Evolutionary conservation across 2,329 filamentous ascomycete genomes (phyloP), one percentile per base, ranked within the genome.

Genomic region (Cucurbitaria berberidis): DNA sequence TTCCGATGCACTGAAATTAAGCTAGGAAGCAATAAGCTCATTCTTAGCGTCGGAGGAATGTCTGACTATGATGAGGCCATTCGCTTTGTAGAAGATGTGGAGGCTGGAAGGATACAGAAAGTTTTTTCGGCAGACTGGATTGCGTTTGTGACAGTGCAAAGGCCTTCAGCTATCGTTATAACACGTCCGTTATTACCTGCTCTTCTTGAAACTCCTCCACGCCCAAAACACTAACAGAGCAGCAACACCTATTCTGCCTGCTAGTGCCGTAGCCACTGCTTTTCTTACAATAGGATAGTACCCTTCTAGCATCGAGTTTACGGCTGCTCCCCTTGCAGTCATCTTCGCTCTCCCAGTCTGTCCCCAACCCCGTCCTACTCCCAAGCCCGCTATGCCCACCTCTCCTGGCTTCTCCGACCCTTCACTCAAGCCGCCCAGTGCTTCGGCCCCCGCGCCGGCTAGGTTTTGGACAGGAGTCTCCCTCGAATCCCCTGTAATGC

Each of bases 211-310:
- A 39, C 59, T 71, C 19, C 32, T 67, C 64, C 63, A 70, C 1
- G 61, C 30, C 39, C 57, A 60, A 8, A 60, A 63, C 5, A 60
- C 59, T 15, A 67, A 39, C 18, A 71, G 39, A 29, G 66, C 60
- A 11, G 59, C 57, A 6, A 71, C 45, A 13, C 68, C 49, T 42
- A 76, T 51, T 24, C 79, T 66, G 0, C 73, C 75, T 1, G 76
- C 58, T 45, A 82, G 60, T 8, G 78, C 75, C 10, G 76, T 65
- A 15, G 74, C 73, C 3, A 83, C 79, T 3, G 80, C 79, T 59
- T 68, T 75, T 47, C 79, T 70, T 16, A 83, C 75, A 52, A 81
- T 75, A 41, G 80, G 78, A 64, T 82, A 82, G 53, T 83, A 83
- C 11, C 81, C 81, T 59, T 82, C 79, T 5, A 83, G 66, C 74